A percentile compares a stretch with the other conserved stretches of the same genome.
Conservation (phyloP, 805 yeast genomes). For the Starmerella powellii region DNA sequence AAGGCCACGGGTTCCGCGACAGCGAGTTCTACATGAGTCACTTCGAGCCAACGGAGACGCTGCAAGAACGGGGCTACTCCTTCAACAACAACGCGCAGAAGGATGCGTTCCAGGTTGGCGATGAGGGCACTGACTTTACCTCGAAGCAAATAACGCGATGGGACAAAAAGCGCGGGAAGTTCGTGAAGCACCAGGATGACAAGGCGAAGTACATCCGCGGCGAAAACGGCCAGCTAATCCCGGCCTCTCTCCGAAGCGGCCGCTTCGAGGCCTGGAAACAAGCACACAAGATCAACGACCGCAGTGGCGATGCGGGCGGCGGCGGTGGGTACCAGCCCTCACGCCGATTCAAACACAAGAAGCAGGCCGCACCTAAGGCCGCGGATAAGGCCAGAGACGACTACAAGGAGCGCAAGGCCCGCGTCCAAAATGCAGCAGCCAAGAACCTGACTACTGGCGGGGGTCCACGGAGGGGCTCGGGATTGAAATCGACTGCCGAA, state of each 20-base stretch:
- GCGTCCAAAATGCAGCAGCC: conserved; percentile 67
- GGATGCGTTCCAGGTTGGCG: conserved; percentile 75
- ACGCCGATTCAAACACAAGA: conserved; percentile 54
- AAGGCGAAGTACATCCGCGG: conserved; percentile 68
- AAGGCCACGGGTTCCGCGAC: conserved; percentile 43
- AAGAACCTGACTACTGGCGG: conserved; percentile 59
- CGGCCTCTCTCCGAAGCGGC: conserved; percentile 86
- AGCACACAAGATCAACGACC: conserved; percentile 41
- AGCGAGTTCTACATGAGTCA: conserved; percentile 73
- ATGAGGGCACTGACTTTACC: conserved; percentile 60
- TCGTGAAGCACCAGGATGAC: conserved; percentile 68
- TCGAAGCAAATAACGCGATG: conserved; percentile 52
- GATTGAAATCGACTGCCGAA: conserved; percentile 55
- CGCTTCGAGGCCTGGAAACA: conserved; percentile 86
- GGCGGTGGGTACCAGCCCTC: conserved; percentile 20
- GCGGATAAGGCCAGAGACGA: conserved; percentile 91
- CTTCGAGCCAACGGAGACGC: conserved; percentile 67
- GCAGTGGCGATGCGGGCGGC: conserved; percentile 47
- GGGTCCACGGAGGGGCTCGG: conserved; percentile 33
- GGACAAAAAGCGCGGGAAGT: conserved; percentile 89
- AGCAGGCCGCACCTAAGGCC: conserved; percentile 64
- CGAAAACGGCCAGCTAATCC: conserved; percentile 84
- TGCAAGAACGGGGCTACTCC: conserved; percentile 69
- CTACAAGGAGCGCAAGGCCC: conserved; percentile 66
- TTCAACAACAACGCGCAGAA: conserved; percentile 58